Evolutionary conservation across 345 rosid genomes (phyloP).

Genomic region (Ceriops decandra): DNA sequence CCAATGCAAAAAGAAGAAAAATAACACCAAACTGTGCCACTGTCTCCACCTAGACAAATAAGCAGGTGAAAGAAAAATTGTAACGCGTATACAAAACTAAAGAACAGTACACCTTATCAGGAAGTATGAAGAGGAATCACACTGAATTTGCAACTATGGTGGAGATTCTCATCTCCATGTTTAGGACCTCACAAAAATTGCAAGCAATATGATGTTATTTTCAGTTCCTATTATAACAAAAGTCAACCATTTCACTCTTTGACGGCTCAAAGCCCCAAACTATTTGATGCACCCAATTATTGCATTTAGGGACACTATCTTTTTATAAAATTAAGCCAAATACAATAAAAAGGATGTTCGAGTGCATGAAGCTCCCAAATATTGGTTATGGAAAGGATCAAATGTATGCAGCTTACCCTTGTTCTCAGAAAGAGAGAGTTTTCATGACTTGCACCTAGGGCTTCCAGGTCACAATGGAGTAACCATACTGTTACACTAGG

Average conservation of each 20-base stretch:
- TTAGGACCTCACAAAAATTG: not conserved
- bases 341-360: too few species aligned
- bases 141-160: not conserved
- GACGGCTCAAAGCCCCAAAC: not conserved
- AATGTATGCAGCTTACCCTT: too few species aligned
- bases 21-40: conserved; percentile 98
- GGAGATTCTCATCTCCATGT: not conserved
- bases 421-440: too few species aligned
- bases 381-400: too few species aligned
- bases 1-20: conserved; percentile 91
- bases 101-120: not conserved
- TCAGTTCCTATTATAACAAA: conserved; percentile 6
- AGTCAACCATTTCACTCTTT: not conserved
- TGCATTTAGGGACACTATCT: too few species aligned
- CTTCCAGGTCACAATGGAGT: too few species aligned
- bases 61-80: conserved; percentile 8
- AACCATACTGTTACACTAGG: too few species aligned
- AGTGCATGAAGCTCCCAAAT: too few species aligned
- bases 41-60: conserved; percentile 72
- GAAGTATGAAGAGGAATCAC: not conserved
- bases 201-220: not conserved
- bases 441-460: too few species aligned
- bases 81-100: not conserved
- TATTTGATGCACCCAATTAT: too few species aligned
- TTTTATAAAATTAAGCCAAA: too few species aligned